Evolutionary conservation across 768 basidiomycete species (phyloP), one percentile per base, ranked within the genome.

Genomic region (Pleurotus pulmonarius): DNA sequence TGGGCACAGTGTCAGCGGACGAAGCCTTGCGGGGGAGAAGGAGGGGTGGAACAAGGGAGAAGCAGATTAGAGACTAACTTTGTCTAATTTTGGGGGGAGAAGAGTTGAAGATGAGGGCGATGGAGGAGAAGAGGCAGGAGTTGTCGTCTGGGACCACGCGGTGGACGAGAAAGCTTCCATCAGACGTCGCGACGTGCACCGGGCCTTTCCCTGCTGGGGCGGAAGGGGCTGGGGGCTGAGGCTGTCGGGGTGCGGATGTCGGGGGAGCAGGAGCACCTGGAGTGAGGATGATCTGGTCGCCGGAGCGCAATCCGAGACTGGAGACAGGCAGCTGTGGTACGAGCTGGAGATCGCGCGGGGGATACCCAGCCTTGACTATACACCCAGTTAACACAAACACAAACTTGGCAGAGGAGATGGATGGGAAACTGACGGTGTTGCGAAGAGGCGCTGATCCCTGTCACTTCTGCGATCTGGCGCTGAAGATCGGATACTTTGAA

Each of bases 141-240:
- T 98, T 98, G 72, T 98, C 96, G 65, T 98, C 96, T n/a, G 94
- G 95, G 15, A 96, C 92, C 55, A 91, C 92, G 58, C 88, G 75
- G 65, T 92, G 90, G n/a, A 93, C 72, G 15, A 93, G 76, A 53
- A 83, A 81, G 13, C 86, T 81, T 0, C 85, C 84, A 46, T 83
- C 82, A 8, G 11, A 5, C 4, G 78, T 81, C 41, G 78, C 72
- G 11, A 92, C 86, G 62, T 75, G 76, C 57, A 82, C 86, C 5
- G 83, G 83, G 13, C 78, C 49, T 7, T 3, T 2, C 2, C 25
- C n/a, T 15, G 1, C 41, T 15, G 65, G 61, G 18, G 63, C 49
- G 11, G 66, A 61, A 40, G 63, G 55, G 49, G 59, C 49, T 49
- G 60, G 60, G 18, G 22, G 38, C 20, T 20, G 20, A 20, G 20